A percentile compares a stretch with the other conserved stretches of the same genome.
Conservation (phyloP, 805 yeast genomes). For the Metschnikowia arizonensis region DNA sequence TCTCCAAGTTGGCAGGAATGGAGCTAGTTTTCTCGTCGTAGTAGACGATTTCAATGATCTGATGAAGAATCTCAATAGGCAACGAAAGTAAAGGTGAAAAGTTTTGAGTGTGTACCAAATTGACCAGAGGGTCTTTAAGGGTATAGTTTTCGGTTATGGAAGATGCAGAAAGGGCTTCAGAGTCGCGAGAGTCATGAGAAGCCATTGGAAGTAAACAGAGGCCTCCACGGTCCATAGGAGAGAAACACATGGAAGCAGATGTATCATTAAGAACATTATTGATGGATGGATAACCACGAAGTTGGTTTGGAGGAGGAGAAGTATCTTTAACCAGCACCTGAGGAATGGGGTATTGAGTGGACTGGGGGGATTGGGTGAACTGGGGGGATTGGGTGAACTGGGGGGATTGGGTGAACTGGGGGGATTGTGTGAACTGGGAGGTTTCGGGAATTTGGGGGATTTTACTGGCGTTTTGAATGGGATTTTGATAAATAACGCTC, state of each 20-base stretch:
- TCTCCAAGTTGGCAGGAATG: constrained; percentile 48
- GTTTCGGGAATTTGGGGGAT: no score
- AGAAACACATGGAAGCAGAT: constrained; percentile 7
- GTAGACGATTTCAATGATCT: constrained; percentile 53
- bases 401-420: no score
- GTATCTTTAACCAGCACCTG: no score
- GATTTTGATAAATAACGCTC: no score
- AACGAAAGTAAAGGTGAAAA: constrained; percentile 29
- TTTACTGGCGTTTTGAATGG: no score
- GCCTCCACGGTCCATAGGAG: constrained; percentile 16
- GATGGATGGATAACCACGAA: not conserved
- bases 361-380: no score
- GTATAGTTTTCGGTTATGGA: constrained; percentile 18
- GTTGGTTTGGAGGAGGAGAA: not conserved
- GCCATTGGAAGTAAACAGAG: constrained; percentile 19
- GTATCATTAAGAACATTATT: constrained; percentile 4
- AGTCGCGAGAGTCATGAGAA: constrained; percentile 8
- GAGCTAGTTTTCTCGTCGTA: constrained; percentile 51
- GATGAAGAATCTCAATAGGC: constrained; percentile 54
- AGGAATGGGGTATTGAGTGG: no score
- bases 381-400: no score
- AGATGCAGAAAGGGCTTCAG: constrained; percentile 9
- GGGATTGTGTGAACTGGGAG: no score
- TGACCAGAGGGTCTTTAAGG: constrained; percentile 16
- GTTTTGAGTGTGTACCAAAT: constrained; percentile 9